Percentiles rank a stretch among this genome's conserved stretches.
Conservation (phyloP, 148 eudicot species). For the Chenopodium berlandieri region DNA sequence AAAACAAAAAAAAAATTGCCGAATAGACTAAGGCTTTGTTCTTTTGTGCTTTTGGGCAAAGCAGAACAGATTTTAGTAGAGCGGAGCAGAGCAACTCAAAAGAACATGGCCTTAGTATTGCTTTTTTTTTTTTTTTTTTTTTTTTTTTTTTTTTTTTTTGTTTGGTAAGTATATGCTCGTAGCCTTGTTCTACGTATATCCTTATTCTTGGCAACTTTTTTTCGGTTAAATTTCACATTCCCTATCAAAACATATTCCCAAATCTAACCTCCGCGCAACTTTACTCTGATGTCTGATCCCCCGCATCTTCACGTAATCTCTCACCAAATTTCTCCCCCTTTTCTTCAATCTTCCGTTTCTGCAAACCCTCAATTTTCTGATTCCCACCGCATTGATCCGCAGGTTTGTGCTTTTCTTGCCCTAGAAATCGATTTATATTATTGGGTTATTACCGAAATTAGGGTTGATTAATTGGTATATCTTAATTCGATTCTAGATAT, state of each 20-base stretch:
- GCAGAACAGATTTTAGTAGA: no score
- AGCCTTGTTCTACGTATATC: no score
- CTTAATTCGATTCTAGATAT: neutral
- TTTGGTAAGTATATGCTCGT: no score
- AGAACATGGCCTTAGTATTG: no score
- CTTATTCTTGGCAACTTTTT: no score
- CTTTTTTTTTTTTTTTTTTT: no score
- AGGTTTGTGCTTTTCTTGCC: constrained; percentile 18
- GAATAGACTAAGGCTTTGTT: no score
- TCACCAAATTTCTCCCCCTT: neutral
- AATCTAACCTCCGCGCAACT: neutral
- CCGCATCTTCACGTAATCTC: constrained; percentile 3
- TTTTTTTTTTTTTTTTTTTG: no score
- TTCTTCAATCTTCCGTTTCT: neutral
- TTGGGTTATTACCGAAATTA: neutral
- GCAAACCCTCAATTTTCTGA: constrained; percentile 15
- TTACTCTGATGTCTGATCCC: neutral
- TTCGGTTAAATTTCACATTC: neutral
- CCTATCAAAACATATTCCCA: neutral
- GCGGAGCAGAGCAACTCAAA: no score
- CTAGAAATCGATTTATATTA: neutral
- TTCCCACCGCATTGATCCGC: neutral
- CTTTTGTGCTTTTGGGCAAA: no score
- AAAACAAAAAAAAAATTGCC: no score
- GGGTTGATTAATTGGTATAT: neutral